Evolutionary conservation across 306 rosid species (phyloP), one percentile per base, ranked within the genome.

Genomic region (Trifolium subterraneum): DNA sequence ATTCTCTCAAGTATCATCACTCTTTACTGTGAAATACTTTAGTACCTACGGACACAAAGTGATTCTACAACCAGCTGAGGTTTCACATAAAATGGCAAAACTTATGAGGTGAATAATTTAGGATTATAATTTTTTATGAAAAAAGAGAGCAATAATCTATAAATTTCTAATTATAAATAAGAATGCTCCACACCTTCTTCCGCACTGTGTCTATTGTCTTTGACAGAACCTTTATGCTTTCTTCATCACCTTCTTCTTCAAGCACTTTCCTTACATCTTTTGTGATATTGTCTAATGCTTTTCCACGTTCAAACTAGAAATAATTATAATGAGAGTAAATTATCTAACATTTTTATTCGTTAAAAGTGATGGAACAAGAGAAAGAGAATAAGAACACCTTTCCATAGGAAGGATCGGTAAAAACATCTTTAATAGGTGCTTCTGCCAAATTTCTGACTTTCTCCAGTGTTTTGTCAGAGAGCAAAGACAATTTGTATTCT

Each of bases 141-240:
- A 31, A 20, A 12, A 5, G 29, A 29, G 4, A 16, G 10, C 33
- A 35, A 5, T 25, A 64, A 4, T 55, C 22, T 70, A 52, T 47
- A 33, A 47, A 74, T 47, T 69, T 79, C 64, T 22, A 50, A 41
- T 45, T 60, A 60, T 8, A 60, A 29, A 74, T 67, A 45, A 68
- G 65, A 70, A 65, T 68, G 84, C 23, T 23, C 75, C 80, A 38
- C 81, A 90, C 98, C 90, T 88, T 82, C 84, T 91, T 91, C 87
- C 98, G 90, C 83, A 90, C 98, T 47, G 92, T 84, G 82, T 94
- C 98, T 68, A 94, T 96, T 48, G 88, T 88, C 86, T 94, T 94
- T 12, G 97, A 38, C 84, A 94, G 81, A 73, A 88, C 84, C 73
- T 79, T 87, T 78, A 90, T 83, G 86, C 97, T 85, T 79, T 94